phyloP scores from a whole-genome alignment of 1,139 yeast species.

The Candida pseudocylindracea region DNA sequence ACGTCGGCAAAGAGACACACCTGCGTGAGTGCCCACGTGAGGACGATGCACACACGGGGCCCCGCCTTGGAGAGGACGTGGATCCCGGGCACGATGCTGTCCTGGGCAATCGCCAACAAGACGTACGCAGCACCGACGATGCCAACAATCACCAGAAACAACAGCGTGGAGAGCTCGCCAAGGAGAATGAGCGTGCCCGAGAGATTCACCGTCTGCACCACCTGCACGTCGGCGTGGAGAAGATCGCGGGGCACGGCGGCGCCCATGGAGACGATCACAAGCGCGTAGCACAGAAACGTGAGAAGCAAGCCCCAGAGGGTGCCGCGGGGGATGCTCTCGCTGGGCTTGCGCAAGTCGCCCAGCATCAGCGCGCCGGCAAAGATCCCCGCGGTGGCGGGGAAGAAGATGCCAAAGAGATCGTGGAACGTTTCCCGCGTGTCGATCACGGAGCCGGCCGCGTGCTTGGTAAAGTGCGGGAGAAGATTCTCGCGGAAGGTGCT shows the following conservation, averaged over 20 bases:
- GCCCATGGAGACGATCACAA: slow-evolving; percentile 66
- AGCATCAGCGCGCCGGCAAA: slow-evolving; percentile 99
- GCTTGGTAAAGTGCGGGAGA: slow-evolving; percentile 59
- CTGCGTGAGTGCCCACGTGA: slow-evolving; percentile 73
- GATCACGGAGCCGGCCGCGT: slow-evolving; percentile 78
- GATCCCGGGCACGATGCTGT: slow-evolving; percentile 62
- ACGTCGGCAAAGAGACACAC: slow-evolving; percentile 70
- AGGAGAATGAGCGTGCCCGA: slow-evolving; percentile 50
- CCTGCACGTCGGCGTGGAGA: slow-evolving; percentile 55
- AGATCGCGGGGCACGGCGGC: slow-evolving; percentile 58
- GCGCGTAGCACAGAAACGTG: slow-evolving; percentile 51
- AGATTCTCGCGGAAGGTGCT: slow-evolving; percentile 39
- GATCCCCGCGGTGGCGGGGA: slow-evolving; percentile 96
- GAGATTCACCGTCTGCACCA: slow-evolving; percentile 60
- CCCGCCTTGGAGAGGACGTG: slow-evolving; percentile 23
- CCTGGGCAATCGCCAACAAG: slow-evolving; percentile 78
- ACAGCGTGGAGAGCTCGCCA: slow-evolving; percentile 78
- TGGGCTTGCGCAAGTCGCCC: slow-evolving; percentile 76
- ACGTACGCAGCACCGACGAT: slow-evolving; percentile 86
- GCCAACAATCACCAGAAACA: slow-evolving; percentile 87
- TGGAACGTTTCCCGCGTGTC: slow-evolving; percentile 46
- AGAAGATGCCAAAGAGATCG: slow-evolving; percentile 79
- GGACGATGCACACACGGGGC: slow-evolving; percentile 12
- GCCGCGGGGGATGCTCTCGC: slow-evolving; percentile 76
- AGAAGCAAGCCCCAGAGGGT: slow-evolving; percentile 61